A percentile compares a stretch with the other conserved stretches of the same genome.
phyloP scores from a whole-genome alignment of 768 basidiomycete genomes.

The Porpolomopsis calyptriformis region DNA sequence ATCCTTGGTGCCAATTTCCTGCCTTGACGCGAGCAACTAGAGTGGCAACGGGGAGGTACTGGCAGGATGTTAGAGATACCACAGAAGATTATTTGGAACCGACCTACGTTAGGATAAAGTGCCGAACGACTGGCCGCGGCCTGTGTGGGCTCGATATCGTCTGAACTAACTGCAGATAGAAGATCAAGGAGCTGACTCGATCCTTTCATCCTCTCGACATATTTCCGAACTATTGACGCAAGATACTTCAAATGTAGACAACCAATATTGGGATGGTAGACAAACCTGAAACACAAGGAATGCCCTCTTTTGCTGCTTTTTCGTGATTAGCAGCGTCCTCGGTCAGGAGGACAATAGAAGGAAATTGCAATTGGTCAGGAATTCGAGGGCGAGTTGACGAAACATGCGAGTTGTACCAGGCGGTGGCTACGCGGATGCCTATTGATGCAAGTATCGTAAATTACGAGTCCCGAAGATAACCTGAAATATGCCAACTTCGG shows the following conservation, averaged over 20 bases:
- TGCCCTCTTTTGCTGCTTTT: slow-evolving; percentile 58
- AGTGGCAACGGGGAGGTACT: slow-evolving; percentile 73
- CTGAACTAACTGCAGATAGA: slow-evolving; percentile 56
- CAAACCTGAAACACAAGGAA: slow-evolving; percentile 54
- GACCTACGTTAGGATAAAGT: slow-evolving; percentile 64
- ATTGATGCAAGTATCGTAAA: neutral
- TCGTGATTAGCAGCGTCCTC: slow-evolving; percentile 80
- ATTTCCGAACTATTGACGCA: slow-evolving; percentile 49
- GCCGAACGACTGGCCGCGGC: slow-evolving; percentile 43
- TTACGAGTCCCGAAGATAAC: neutral
- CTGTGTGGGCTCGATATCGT: slow-evolving; percentile 48
- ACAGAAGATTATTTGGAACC: neutral
- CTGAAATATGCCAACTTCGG: slow-evolving; percentile 47
- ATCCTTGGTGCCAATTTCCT: slow-evolving; percentile 79
- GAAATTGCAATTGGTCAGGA: slow-evolving; percentile 37
- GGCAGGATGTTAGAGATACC: slow-evolving; percentile 1
- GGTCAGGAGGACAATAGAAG: slow-evolving; percentile 71
- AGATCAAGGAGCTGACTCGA: slow-evolving; percentile 63
- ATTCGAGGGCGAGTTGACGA: slow-evolving; percentile 38
- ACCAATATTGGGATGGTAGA: neutral
- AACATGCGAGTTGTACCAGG: slow-evolving; percentile 81
- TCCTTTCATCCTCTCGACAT: slow-evolving; percentile 63
- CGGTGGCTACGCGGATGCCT: slow-evolving; percentile 83
- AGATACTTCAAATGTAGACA: neutral
- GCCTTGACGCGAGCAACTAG: slow-evolving; percentile 77